Evolutionary conservation across 805 yeast genomes (phyloP).

Genomic region (Myxozyma nipponensis): DNA sequence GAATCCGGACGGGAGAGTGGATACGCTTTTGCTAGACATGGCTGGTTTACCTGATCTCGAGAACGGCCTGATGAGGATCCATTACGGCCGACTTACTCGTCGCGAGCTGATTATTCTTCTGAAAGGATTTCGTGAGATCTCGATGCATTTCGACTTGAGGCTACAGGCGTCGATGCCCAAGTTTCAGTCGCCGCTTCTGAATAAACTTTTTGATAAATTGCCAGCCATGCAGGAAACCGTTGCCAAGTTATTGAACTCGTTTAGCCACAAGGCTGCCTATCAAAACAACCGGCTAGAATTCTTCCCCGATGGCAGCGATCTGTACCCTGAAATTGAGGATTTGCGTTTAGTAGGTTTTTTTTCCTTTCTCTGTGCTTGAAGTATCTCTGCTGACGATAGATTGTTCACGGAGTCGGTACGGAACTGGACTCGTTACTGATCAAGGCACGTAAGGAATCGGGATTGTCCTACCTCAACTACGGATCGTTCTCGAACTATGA

Average conservation of each 20-base stretch:
- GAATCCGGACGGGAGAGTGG: conserved; percentile 29
- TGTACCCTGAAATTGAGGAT: conserved; percentile 45
- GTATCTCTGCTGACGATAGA: too few species aligned
- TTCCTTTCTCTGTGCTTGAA: too few species aligned
- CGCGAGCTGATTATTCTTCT: conserved; percentile 58
- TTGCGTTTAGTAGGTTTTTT: conserved; percentile 30
- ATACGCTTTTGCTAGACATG: conserved; percentile 33
- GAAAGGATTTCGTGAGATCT: conserved; percentile 41
- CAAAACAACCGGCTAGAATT: conserved; percentile 30
- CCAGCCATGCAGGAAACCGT: conserved; percentile 37
- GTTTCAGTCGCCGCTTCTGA: conserved; percentile 40
- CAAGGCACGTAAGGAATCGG: conserved; percentile 44
- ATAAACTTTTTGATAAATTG: conserved; percentile 41
- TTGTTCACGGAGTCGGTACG: conserved; percentile 44
- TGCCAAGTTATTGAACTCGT: conserved; percentile 29
- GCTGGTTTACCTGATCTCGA: conserved; percentile 53
- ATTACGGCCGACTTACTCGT: conserved; percentile 53
- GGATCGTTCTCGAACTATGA: conserved; percentile 56
- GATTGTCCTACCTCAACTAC: conserved; percentile 44
- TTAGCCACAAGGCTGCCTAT: conserved; percentile 31
- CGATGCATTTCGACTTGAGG: conserved; percentile 22
- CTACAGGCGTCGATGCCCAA: conserved; percentile 36
- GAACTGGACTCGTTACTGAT: conserved; percentile 53
- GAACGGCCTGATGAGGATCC: conserved; percentile 52
- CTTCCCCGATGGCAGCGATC: conserved; percentile 30